Evolutionary conservation across 2,329 filamentous ascomycete species (phyloP).

Genomic region (Myriangium duriaei): DNA sequence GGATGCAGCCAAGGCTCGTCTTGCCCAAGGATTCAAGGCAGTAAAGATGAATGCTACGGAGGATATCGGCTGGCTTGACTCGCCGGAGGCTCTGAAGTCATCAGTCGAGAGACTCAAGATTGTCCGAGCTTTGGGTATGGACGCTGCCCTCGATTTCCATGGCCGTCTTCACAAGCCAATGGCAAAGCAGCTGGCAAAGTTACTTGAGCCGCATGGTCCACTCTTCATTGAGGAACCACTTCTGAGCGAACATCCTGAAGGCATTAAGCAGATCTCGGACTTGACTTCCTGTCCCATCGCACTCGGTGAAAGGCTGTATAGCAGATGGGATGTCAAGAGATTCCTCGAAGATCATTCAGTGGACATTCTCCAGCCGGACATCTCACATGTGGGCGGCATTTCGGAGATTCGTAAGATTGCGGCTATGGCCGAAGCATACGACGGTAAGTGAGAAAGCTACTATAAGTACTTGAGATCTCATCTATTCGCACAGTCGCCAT

Average conservation of each 20-base stretch:
- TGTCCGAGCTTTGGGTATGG: conserved; percentile 58
- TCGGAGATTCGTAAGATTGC: conserved; percentile 59
- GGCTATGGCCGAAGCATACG: conserved; percentile 38
- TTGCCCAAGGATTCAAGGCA: conserved; percentile 49
- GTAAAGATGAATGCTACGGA: conserved; percentile 75
- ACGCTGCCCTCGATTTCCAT: conserved; percentile 67
- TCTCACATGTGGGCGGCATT: conserved; percentile 59
- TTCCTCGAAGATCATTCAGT: conserved; percentile 53
- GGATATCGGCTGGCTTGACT: conserved; percentile 65
- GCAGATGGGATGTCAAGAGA: conserved; percentile 59
- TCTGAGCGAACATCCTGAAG: conserved; percentile 55
- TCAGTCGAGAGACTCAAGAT: conserved; percentile 55
- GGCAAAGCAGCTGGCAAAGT: conserved; percentile 60
- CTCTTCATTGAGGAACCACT: conserved; percentile 69
- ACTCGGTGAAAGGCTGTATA: conserved; percentile 59
- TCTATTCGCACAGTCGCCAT: conserved; percentile 32
- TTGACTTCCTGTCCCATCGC: conserved; percentile 54
- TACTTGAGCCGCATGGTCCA: conserved; percentile 53
- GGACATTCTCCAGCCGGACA: conserved; percentile 62
- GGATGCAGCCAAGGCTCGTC: conserved; percentile 35
- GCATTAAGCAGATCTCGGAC: conserved; percentile 47
- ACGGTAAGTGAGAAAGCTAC: conserved; percentile 8
- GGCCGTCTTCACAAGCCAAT: conserved; percentile 68
- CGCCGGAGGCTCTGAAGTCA: conserved; percentile 48
- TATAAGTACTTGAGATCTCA: not conserved